Percentiles rank a stretch among this genome's conserved stretches.
These are phyloP conservation scores for Ambrosia hybrid DNA, from an alignment of 140 eudicot species.

Conservation along the genomic window DNA sequence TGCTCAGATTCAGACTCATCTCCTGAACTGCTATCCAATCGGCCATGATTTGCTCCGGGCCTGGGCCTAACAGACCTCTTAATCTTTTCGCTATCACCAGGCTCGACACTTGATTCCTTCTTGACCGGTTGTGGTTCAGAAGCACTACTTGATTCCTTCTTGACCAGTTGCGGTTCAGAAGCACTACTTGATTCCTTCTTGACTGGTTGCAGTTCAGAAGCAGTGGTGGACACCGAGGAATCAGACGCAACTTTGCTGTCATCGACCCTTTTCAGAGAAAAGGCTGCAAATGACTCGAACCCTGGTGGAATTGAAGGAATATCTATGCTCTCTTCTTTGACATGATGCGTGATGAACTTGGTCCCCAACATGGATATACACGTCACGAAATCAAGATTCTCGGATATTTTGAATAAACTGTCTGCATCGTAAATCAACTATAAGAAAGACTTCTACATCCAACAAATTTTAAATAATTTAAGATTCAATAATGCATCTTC, in stretches of 20 bases:
- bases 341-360: slow-evolving; percentile 60
- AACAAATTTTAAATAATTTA: background rate
- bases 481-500: slow-evolving; percentile 7
- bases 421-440: slow-evolving; percentile 25
- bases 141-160: slow-evolving; percentile 40
- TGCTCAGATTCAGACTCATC: slow-evolving; percentile 70
- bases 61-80: slow-evolving; percentile 53
- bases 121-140: slow-evolving; percentile 38
- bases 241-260: slow-evolving; percentile 34
- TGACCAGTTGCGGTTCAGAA: slow-evolving; percentile 36
- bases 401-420: background rate
- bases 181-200: slow-evolving; percentile 42
- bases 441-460: background rate
- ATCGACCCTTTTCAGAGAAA: slow-evolving; percentile 56
- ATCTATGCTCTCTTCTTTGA: slow-evolving; percentile 76
- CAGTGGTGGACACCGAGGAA: slow-evolving; percentile 42
- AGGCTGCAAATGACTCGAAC: slow-evolving; percentile 72
- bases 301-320: slow-evolving; percentile 89
- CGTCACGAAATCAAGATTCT: slow-evolving; percentile 12
- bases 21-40: slow-evolving; percentile 57
- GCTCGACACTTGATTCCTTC: slow-evolving; percentile 38
- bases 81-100: slow-evolving; percentile 38
- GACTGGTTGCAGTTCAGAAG: slow-evolving; percentile 36
- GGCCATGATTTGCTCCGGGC: slow-evolving; percentile 52
- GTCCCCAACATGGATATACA: slow-evolving; percentile 52